phyloP scores from a whole-genome alignment of 805 yeast species.

The Metschnikowia cerradonensis region DNA sequence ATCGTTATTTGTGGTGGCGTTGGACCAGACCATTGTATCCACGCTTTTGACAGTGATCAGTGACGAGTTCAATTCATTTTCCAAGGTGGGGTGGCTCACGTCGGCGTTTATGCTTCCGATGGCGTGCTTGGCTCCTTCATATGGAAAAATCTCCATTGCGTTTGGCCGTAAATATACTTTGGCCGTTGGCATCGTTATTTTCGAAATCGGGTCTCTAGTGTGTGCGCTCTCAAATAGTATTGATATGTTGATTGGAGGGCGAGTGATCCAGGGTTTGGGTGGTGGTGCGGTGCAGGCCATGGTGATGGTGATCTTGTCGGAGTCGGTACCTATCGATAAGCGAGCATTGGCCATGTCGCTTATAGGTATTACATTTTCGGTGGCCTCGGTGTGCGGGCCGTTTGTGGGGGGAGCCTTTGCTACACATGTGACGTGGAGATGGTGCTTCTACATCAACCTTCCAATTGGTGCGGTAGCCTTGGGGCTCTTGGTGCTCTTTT shows the following conservation, averaged over 20 bases:
- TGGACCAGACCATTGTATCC: conserved; percentile 58
- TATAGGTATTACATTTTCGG: conserved; percentile 42
- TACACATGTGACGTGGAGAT: conserved; percentile 60
- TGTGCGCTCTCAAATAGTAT: conserved; percentile 53
- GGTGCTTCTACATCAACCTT: conserved; percentile 71
- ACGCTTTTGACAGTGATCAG: conserved; percentile 50
- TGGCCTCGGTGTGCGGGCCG: conserved; percentile 58
- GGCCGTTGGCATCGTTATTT: conserved; percentile 46
- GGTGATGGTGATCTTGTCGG: conserved; percentile 54
- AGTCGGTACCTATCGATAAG: conserved; percentile 44
- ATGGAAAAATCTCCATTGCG: conserved; percentile 54
- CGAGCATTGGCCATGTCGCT: conserved; percentile 38
- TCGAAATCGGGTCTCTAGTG: conserved; percentile 60
- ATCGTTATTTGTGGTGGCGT: conserved; percentile 39
- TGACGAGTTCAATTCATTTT: conserved; percentile 44
- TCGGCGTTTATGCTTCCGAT: conserved; percentile 53
- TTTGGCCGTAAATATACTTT: conserved; percentile 54
- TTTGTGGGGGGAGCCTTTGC: conserved; percentile 65
- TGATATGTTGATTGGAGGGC: conserved; percentile 63
- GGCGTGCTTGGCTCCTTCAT: conserved; percentile 51
- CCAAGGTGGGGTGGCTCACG: conserved; percentile 56
- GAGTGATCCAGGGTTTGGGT: conserved; percentile 69
- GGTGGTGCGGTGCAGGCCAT: conserved; percentile 64
- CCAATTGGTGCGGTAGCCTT: conserved; percentile 58
- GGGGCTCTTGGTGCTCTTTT: conserved; percentile 33